Base-by-base conservation (phyloP, 2,329 filamentous ascomycete species). In the Colletotrichum echinochloae region DNA sequence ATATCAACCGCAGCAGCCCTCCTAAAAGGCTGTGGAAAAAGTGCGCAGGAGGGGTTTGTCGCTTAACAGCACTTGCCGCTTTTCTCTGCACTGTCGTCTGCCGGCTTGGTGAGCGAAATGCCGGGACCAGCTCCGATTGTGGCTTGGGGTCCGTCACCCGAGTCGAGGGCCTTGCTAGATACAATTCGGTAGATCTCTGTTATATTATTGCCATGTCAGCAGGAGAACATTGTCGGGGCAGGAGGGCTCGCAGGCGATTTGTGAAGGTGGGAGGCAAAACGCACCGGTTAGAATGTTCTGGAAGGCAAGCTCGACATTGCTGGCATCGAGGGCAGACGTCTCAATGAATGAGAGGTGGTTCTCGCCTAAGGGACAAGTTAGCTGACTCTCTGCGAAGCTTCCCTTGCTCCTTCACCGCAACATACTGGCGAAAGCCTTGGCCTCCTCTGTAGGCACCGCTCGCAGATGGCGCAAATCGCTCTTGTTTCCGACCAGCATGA, bases 401-500 rank as follows among this genome's bases (percentile, higher is more conserved):
- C 39, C 55, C 35, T 62, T 41, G 59, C 26, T 46, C 49, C 26
- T 72, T 75, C 59, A 75, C 73, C 55, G 62, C 61, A 65, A 66
- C 88, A 74, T 84, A 97, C 95, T 98, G 67, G 96, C 96, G 90
- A 99, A 99, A 74, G 94, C 89, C 86, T 98, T 99, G 77, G 95
- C 96, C 84, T 98, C 95, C 81, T 99, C 96, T 72, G 96, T 99
- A 61, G 96, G 94, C 75, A 99, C 96, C 75, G 96, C 96, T 81
- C 96, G 90, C 79, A 99, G 88, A 85, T 99, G 96, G 84, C 95
- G 93, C 92, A 98, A 92, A 97, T 99, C 96, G 83, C 95, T 98
- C 92, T 99, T 99, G 91, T 99, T 98, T 75, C 96, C 96, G 44
- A 99, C 96, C 37, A 99, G 87, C 96, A 99, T 99, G 82, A 99